Evolutionary conservation across 176 grass and related monocot species (phyloP), one percentile per base, ranked within the genome.

Genomic region (Lolium perenne): DNA sequence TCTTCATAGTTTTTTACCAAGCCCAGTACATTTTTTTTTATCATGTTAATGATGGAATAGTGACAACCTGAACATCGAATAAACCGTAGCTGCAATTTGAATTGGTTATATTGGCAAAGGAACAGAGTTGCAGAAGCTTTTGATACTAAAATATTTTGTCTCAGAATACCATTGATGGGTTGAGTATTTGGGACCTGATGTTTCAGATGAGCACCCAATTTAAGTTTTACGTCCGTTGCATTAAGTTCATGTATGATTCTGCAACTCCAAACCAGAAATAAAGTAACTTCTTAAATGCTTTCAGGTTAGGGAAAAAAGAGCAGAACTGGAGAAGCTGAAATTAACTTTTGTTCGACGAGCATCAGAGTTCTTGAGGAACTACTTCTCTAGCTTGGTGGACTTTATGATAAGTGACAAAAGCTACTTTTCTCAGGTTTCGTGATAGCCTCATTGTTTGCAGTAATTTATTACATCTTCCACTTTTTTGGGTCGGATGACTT

Each of bases 351-450:
- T 99, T 91, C 85, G 88, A 86, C 86, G 92, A 57, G 97, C 94
- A 88, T 94, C 92, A 26, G 92, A 99, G 71, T 99, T 99, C 82
- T 92, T 99, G 65, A 92, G 88, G 48, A 94, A 89, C 72, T 99
- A 99, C 61, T 99, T 99, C 84, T 95, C 94, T 88, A 94, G 94
- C 64, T 91, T 99, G 90, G 97, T 95, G 32, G 97, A 99, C 78
- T 99, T 96, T 64, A 99, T 96, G 97, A 94, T 99, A 85, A 99
- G 86, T 87, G 97, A 99, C 78, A 99, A 96, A 86, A 96, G 82
- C 77, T 99, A 99, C 86, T 99, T 99, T 90, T 90, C 97, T 63
- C 97, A 99, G 97, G 97, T 99, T 77, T 75, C 7, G 86, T 86
- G 49, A 73, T 60, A 23, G 48, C 18, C 49, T 11, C 11, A 21